Percentiles rank a stretch among this genome's conserved stretches.
These are phyloP conservation scores for Fusarium bulbicola DNA, from an alignment of 2,329 filamentous ascomycete species.

Conservation along the genomic window DNA sequence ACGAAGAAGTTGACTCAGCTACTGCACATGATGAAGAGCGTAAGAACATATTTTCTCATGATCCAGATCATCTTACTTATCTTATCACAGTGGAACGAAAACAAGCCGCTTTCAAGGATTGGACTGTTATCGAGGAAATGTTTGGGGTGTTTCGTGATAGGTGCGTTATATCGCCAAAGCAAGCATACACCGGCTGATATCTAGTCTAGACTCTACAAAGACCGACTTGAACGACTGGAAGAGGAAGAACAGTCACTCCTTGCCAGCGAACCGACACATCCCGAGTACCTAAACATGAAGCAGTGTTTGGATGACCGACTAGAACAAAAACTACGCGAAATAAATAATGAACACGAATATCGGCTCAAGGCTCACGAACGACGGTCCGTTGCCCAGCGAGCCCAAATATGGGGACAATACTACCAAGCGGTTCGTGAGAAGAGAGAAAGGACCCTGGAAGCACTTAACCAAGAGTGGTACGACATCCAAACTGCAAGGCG, in stretches of 20 bases:
- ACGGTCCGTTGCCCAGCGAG: constrained; percentile 81
- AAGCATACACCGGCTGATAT: constrained; percentile 30
- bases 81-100: constrained; percentile 73
- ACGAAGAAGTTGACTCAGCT: constrained; percentile 67
- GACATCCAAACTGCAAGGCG: constrained; percentile 90
- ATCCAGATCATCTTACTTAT: constrained; percentile 34
- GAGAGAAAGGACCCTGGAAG: constrained; percentile 80
- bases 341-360: constrained; percentile 77
- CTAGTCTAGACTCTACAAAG: constrained; percentile 78
- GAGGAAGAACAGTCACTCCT: constrained; percentile 70
- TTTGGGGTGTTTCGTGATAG: constrained; percentile 87
- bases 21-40: constrained; percentile 72
- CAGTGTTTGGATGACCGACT: constrained; percentile 84
- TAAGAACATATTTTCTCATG: constrained; percentile 45
- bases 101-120: constrained; percentile 79
- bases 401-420: constrained; percentile 89
- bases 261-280: constrained; percentile 76
- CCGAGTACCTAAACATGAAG: constrained; percentile 90
- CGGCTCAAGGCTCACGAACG: constrained; percentile 77
- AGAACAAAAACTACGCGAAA: constrained; percentile 80
- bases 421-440: constrained; percentile 86
- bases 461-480: constrained; percentile 89
- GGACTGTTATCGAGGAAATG: constrained; percentile 84
- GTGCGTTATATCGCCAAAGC: constrained; percentile 54
- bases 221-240: constrained; percentile 84